phyloP scores from a whole-genome alignment of 352 stramenopile species.

The Globisporangium viniferum region DNA sequence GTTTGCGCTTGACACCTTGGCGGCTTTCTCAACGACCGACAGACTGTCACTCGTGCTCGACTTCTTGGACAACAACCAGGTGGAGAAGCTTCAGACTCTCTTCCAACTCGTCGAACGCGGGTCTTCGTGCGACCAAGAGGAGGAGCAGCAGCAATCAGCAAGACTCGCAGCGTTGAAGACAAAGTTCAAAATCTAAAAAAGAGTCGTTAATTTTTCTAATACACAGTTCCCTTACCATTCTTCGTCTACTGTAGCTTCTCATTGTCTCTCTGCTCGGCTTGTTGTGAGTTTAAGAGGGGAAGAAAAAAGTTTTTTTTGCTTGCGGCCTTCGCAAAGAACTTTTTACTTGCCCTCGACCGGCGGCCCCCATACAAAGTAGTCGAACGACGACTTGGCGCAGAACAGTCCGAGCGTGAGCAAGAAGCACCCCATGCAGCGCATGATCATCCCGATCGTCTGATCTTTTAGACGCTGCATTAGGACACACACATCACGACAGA shows the following conservation, averaged over 20 bases:
- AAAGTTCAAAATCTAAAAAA: constrained; percentile 17
- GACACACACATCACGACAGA: neutral
- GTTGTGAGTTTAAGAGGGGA: neutral
- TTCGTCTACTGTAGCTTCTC: neutral
- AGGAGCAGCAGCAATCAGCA: neutral
- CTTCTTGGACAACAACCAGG: constrained; percentile 73
- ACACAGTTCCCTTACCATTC: constrained; percentile 9
- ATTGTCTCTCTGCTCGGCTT: constrained; percentile 3
- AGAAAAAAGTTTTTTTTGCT: neutral
- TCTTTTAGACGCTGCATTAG: constrained; percentile 70
- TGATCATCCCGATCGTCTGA: constrained; percentile 80
- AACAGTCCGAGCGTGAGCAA: constrained; percentile 72
- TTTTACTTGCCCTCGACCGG: constrained; percentile 31
- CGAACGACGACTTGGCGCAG: constrained; percentile 83
- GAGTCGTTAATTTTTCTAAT: constrained; percentile 12
- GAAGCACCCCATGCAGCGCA: constrained; percentile 82
- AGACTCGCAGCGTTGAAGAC: constrained; percentile 9
- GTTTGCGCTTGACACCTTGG: constrained; percentile 40
- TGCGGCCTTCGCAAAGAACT: neutral
- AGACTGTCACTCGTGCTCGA: constrained; percentile 63
- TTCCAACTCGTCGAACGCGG: constrained; percentile 12
- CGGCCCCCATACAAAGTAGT: constrained; percentile 69
- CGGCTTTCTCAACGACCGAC: constrained; percentile 38
- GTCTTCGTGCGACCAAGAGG: neutral
- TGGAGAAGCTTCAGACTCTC: constrained; percentile 37